phyloP scores from a whole-genome alignment of 1,284 basidiomycete species.

The Malassezia caprae region DNA sequence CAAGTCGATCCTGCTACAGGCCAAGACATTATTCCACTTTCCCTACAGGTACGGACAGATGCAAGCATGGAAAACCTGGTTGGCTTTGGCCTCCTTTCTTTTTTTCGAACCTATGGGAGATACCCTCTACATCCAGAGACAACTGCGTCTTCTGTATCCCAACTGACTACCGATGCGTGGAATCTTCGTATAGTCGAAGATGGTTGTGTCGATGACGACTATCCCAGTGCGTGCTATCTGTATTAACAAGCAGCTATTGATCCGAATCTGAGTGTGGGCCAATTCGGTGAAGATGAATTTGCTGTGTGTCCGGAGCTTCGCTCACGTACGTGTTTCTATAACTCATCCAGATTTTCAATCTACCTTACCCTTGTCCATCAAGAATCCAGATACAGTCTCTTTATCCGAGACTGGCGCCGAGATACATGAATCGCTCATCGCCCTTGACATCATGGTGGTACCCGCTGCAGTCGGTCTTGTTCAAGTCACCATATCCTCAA shows the following conservation, averaged over 20 bases:
- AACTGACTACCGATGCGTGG: constrained; percentile 73
- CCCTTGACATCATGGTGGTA: constrained; percentile 10
- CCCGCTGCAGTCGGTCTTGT: constrained; percentile 45
- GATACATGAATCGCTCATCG: neutral
- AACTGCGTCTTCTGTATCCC: constrained; percentile 56
- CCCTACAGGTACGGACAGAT: constrained; percentile 62
- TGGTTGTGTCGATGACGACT: constrained; percentile 97
- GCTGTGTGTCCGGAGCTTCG: constrained; percentile 57
- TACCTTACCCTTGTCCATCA: neutral
- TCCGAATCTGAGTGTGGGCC: constrained; percentile 68
- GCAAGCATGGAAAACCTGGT: constrained; percentile 90
- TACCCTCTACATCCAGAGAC: constrained; percentile 58
- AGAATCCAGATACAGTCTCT: neutral
- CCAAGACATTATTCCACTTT: neutral
- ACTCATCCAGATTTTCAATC: neutral
- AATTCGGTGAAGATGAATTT: constrained; percentile 83
- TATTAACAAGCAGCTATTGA: constrained; percentile 60
- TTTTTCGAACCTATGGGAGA: constrained; percentile 62
- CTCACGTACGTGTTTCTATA: neutral
- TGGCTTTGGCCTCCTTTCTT: constrained; percentile 79
- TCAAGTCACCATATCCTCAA: constrained; percentile 65
- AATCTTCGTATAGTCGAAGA: constrained; percentile 91
- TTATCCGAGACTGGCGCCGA: neutral
- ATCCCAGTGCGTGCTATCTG: constrained; percentile 53
- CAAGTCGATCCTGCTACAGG: neutral